Evolutionary conservation across 495 filamentous ascomycete genomes (phyloP).

Genomic region (Peziza echinospora): DNA sequence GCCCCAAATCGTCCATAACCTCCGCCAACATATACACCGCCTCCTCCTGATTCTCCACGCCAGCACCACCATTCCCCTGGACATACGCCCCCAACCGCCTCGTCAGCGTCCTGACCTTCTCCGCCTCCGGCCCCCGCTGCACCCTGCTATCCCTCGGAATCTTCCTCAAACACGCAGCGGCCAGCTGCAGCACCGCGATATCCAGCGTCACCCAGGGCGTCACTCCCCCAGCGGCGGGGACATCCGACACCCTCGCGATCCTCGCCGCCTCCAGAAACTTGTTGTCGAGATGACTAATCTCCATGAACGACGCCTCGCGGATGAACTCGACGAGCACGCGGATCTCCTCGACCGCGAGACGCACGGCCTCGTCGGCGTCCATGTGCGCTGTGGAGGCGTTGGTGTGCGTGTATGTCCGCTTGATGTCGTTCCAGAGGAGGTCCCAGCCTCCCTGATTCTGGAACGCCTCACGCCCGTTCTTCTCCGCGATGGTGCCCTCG

Average conservation of each 20-base stretch:
- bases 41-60: constrained; percentile 9
- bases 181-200: constrained; percentile 30
- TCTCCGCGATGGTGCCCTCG: constrained; percentile 27
- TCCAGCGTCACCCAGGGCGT: constrained; percentile 26
- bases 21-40: constrained; percentile 10
- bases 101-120: constrained; percentile 4
- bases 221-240: constrained; percentile 22
- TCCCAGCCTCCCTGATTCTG: constrained; percentile 28
- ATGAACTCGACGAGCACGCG: constrained; percentile 27
- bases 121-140: constrained; percentile 21
- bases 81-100: not conserved
- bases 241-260: constrained; percentile 29
- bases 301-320: too few species aligned
- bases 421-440: constrained; percentile 26
- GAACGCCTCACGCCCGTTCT: constrained; percentile 27
- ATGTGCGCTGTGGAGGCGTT: not conserved
- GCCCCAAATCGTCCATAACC: constrained; percentile 14
- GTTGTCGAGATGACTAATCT: too few species aligned
- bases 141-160: constrained; percentile 25
- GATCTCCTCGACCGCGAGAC: constrained; percentile 31
- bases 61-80: constrained; percentile 8
- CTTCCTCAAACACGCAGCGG: constrained; percentile 26
- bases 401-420: constrained; percentile 17
- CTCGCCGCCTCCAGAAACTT: constrained; percentile 6
- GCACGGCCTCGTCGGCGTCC: constrained; percentile 16